Percentiles rank a stretch among this genome's conserved stretches.
phyloP scores from a whole-genome alignment of 305 asterid genomes.

The Andrographis paniculata region DNA sequence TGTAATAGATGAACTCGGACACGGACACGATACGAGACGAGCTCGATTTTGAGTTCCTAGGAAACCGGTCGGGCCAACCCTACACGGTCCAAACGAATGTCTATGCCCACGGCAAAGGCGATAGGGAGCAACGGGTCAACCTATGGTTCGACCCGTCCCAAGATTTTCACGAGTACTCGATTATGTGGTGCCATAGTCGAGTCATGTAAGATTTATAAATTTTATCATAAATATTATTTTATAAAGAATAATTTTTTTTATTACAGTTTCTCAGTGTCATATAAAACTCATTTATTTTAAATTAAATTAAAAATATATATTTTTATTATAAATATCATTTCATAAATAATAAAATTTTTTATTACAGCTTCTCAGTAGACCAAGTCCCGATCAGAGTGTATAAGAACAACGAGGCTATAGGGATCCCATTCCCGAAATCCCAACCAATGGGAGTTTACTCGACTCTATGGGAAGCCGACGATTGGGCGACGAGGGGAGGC shows the following conservation, averaged over 20 bases:
- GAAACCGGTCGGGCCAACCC: conserved; percentile 69
- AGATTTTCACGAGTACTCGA: conserved; percentile 45
- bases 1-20: conserved; percentile 62
- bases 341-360: neutral
- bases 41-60: conserved; percentile 73
- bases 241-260: neutral
- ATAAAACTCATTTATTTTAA: too few relatives aligned
- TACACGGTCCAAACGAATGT: conserved; percentile 66
- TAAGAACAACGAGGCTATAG: conserved; percentile 60
- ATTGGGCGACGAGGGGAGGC: conserved; percentile 85
- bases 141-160: conserved; percentile 69
- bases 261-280: conserved; percentile 28
- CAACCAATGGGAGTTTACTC: conserved; percentile 70
- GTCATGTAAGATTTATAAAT: conserved; percentile 22
- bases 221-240: too few relatives aligned
- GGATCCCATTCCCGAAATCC: conserved; percentile 52
- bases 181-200: conserved; percentile 40
- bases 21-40: conserved; percentile 43
- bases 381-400: conserved; percentile 52
- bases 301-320: too few relatives aligned
- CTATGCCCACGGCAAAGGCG: conserved; percentile 57
- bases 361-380: conserved; percentile 34
- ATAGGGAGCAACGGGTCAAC: conserved; percentile 55
- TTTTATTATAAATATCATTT: too few relatives aligned
- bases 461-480: conserved; percentile 78